Evolutionary conservation across 208 protist genomes (phyloP), one percentile per base, ranked within the genome.

Genomic region (Angomonas deanei): DNA sequence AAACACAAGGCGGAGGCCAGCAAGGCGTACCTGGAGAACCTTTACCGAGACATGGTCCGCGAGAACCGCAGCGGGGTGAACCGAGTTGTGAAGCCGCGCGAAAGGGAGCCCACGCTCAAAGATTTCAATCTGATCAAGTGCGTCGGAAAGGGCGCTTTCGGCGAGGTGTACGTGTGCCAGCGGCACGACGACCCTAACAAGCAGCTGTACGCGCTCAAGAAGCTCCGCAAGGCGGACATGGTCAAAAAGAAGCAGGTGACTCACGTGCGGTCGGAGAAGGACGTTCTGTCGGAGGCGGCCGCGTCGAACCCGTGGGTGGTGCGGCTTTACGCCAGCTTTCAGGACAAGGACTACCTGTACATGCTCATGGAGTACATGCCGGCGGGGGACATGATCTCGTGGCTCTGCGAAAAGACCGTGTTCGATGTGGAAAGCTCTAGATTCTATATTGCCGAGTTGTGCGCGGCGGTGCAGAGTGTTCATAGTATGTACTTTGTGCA

Each of bases 351-450:
- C 23, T 92, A 97, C 59, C 75, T 98, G 2, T 97, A 97, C 73
- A 90, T 98, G 79, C 78, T 97, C 27, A 97, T 98, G 92, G 92
- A 98, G 61, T 98, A 97, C 78, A 90, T 97, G 77, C 91, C 92
- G 0, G 94, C 83, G 10, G 92, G 94, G 2, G 94, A 98, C 64
- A 90, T 98, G 88, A 97, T 97, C 57, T 84, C 82, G 47, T 96
- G 88, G 89, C 66, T 97, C 21, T 91, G 86, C 50, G 70, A 94
- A 31, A 94, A 95, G 62, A 83, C 80, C 17, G 79, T 90, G 47
- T 97, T 97, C 64, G 80, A 91, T 66, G 72, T 93, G 21, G 79
- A 84, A 30, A 86, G 75, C 57, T 89, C 91, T 10, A 81, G 87
- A 26, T 97, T 97, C 70, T 97, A 97, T 73, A 92, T 96, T 68